Base-by-base conservation (phyloP, 148 eudicot genomes). In the Hydrangea macrophylla region DNA sequence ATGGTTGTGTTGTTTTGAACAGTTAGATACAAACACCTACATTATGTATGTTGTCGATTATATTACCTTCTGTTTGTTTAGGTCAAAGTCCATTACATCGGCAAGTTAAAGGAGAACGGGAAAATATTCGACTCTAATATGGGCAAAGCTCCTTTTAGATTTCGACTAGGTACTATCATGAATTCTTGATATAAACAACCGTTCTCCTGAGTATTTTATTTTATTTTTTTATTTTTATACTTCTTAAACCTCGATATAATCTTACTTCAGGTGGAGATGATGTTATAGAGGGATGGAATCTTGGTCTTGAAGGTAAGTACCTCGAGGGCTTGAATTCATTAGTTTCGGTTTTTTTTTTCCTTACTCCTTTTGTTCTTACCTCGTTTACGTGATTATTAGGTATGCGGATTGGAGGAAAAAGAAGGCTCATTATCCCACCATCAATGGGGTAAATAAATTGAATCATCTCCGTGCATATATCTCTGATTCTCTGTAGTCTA, bases 341-440 rank as follows among this genome's bases (percentile, higher is more conserved):
- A 3, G 15, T 27, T 18, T 36, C 42, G 18, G 22, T 45, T 39
- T 33, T 12, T 17, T n/a, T 15, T 39, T n/a, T 55, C 36, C 6
- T 15, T 15, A 31, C 26, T 56, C 12, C 30, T 22, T 15, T 54
- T 0, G 12, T 54, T 51, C 13, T 66, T 3, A 48, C 13, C 44
- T n/a, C 2, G 8, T 44, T 22, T 65, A 60, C 32, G 20, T 42
- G 56, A 10, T 58, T 70, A 61, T 24, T 69, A 91, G 95, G 95
- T 25, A 91, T 88, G 95, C 88, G 85, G 56, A 88, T 78, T 60
- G 95, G 97, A 69, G 95, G 83, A 32, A 86, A 76, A 73, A 80
- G 97, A 76, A 81, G 84, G 75, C 84, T 91, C 58, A 40, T 65
- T 18, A 72, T 88, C 65, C 95, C 97, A 26, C 97, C 97, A 69